Evolutionary conservation across 805 yeast species (phyloP).

Genomic region (Suhomyces sp.): DNA sequence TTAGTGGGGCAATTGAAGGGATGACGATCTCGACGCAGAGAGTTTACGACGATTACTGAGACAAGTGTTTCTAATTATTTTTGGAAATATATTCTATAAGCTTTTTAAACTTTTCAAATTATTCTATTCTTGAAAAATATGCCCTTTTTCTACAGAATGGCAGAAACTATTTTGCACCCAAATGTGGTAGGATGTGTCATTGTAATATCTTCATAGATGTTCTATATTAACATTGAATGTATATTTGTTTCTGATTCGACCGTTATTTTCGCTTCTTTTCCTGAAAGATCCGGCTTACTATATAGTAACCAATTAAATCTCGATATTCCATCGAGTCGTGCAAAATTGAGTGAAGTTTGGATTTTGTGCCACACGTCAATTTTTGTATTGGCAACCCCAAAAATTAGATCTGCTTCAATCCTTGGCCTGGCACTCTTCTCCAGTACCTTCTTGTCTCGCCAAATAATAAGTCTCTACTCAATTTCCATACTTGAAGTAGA

Average conservation of each 20-base stretch:
- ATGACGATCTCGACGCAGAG: neutral
- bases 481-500: conserved; percentile 37
- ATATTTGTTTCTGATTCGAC: too few species aligned
- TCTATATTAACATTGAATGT: neutral
- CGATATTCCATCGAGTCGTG: neutral
- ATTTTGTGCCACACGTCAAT: neutral
- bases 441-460: conserved; percentile 27
- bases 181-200: neutral
- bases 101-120: neutral
- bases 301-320: neutral
- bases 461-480: conserved; percentile 36
- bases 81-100: neutral
- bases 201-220: neutral
- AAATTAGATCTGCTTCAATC: conserved; percentile 20
- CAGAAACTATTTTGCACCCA: neutral
- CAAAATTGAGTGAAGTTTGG: neutral
- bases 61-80: neutral
- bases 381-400: neutral
- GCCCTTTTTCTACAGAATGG: neutral
- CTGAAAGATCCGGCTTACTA: neutral
- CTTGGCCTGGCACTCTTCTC: conserved; percentile 38
- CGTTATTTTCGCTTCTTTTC: neutral
- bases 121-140: neutral
- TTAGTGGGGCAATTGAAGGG: neutral
- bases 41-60: neutral